phyloP scores from a whole-genome alignment of 371 early-diverging fungal genomes.

The Saksenaea oblongispora region DNA sequence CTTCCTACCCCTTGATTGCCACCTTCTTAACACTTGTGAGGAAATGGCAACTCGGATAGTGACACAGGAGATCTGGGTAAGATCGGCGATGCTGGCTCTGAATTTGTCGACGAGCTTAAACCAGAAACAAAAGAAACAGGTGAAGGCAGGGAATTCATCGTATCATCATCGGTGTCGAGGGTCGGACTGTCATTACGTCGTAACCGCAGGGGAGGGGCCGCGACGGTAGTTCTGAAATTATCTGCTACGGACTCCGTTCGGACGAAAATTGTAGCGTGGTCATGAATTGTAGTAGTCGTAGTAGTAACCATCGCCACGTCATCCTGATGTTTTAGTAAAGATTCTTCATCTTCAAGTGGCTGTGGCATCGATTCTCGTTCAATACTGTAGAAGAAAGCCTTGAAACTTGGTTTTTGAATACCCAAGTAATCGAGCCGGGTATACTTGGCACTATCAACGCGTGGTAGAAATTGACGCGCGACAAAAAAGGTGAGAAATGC shows the following conservation, averaged over 20 bases:
- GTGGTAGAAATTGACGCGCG: conserved; percentile 35
- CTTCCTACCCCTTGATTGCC: background rate
- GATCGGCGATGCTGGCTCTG: background rate
- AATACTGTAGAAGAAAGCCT: conserved; percentile 26
- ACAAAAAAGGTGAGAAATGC: conserved; percentile 58
- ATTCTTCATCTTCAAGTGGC: conserved; percentile 5
- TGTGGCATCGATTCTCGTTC: conserved; percentile 10
- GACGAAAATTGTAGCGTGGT: background rate
- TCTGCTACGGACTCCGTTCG: background rate
- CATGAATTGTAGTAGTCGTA: background rate
- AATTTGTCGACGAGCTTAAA: background rate
- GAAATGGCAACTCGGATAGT: background rate
- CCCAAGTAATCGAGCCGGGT: conserved; percentile 44
- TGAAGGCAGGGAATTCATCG: background rate
- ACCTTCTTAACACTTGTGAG: background rate
- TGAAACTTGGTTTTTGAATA: conserved; percentile 21
- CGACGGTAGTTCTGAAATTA: background rate
- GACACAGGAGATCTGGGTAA: background rate
- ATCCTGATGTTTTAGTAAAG: background rate
- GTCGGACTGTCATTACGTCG: background rate
- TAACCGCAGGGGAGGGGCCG: background rate
- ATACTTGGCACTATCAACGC: conserved; percentile 12
- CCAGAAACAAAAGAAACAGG: background rate
- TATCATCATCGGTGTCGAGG: background rate
- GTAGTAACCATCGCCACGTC: background rate